Evolutionary conservation across 2,329 filamentous ascomycete species (phyloP), one percentile per base, ranked within the genome.

Genomic region (Neofusicoccum parvum): DNA sequence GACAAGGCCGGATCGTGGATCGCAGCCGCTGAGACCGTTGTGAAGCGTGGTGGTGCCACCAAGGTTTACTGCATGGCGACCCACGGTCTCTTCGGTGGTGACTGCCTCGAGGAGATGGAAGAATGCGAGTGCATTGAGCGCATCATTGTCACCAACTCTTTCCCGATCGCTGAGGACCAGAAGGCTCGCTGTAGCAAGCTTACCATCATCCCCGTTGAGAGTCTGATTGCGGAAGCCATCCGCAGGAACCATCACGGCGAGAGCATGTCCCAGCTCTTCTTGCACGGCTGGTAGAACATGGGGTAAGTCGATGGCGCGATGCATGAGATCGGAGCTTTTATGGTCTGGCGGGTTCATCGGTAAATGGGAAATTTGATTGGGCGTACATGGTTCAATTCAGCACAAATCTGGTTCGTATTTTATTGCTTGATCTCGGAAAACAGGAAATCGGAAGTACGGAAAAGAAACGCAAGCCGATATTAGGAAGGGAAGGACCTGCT

Each of bases 21-120:
- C 70, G 94, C 94, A 5, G 95, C 95, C 6, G 95, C 95, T 12
- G 95, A 99, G 82, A 96, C 94, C 1, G 94, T 97, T 2, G 92
- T 97, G 62, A 98, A 98, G 83, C 88, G 91, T 69, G 96, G 95
- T 69, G 87, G 88, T 50, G 95, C 95, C 1, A 96, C 92, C 72
- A 95, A 91, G 79, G 95, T 99, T 41, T 98, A 97, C 80, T 97
- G 93, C 83, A 96, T 99, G 81, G 95, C 94, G 7, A 98, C 95
- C 0, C 95, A 99, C 74, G 95, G 94, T 46, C 86, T 99, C 41
- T 98, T 99, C 77, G 94, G 94, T 23, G 91, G 89, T 51, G 92
- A 97, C 75, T 92, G 91, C 69, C 86, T 99, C 15, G 90, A 93
- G 72, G 92, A 97, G 78, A 88, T 99, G 81, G 90, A 96, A 77